These are phyloP conservation scores for Mycotypha africana DNA, from an alignment of 371 early-diverging fungal species.

Conservation along the genomic window DNA sequence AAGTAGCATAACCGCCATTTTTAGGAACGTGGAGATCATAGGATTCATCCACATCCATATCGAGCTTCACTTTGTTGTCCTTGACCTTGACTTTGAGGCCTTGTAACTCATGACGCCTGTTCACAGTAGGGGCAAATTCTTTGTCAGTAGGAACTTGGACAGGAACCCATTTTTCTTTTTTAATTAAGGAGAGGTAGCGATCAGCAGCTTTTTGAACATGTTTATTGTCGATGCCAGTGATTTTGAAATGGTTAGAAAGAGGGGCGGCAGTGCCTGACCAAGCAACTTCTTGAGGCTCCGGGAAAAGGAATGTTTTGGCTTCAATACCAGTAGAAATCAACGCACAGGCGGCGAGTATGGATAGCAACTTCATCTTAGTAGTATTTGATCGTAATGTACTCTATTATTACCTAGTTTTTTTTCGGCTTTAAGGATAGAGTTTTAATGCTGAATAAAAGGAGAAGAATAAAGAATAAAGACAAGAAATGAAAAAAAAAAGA, in stretches of 20 bases:
- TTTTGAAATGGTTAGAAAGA: conserved; percentile 17
- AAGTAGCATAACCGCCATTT: conserved; percentile 36
- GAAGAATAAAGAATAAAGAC: no score
- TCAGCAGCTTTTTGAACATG: conserved; percentile 32
- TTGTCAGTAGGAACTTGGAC: conserved; percentile 20
- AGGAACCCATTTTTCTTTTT: conserved; percentile 35
- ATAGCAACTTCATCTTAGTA: conserved; percentile 30
- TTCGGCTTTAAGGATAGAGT: no score
- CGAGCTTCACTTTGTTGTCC: conserved; percentile 32
- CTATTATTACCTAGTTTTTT: no score
- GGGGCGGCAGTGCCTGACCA: conserved; percentile 29
- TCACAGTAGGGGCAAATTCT: conserved; percentile 1
- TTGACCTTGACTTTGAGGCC: conserved; percentile 21
- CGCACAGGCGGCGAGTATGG: conserved; percentile 19
- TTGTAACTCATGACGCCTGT: conserved; percentile 3
- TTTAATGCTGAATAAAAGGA: no score
- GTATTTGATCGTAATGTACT: no score
- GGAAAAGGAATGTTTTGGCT: conserved; percentile 35
- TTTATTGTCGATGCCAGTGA: conserved; percentile 17
- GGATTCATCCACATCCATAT: conserved; percentile 57
- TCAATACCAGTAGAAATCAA: conserved; percentile 15
- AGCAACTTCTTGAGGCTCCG: conserved; percentile 33
- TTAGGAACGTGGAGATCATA: conserved; percentile 56
- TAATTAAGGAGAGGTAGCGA: conserved; percentile 29
- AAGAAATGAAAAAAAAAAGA: no score